Evolutionary conservation across 2,329 filamentous ascomycete genomes (phyloP), one percentile per base, ranked within the genome.

Genomic region (Fusarium sp.): DNA sequence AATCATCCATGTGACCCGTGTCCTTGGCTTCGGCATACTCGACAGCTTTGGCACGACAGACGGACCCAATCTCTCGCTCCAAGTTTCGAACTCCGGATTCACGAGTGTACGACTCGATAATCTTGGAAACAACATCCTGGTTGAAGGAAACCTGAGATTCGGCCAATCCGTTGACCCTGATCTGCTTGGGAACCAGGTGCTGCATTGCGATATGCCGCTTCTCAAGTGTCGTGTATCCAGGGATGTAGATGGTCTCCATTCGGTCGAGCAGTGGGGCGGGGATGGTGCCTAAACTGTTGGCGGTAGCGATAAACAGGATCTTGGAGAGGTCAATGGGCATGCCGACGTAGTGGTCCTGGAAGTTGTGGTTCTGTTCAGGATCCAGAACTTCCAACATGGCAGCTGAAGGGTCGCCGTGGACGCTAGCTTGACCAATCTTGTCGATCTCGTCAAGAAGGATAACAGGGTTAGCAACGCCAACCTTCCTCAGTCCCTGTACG

Each of bases 311-410:
- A 78, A 99, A 99, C 10, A 99, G 83, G 19, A 99, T 92, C 77
- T 96, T 97, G 78, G 92, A 96, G 17, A 99, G 83, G 73, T 99
- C 95, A 65, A 98, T 92, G 0, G 95, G 94, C 61, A 97, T 93
- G 70, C 93, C 93, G 73, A 99, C 87, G 74, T 98, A 99, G 77
- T 99, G 95, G 72, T 99, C 95, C 27, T 88, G 91, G 77, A 99
- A 99, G 9, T 87, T 90, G 76, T 96, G 86, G 72, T 99, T 99
- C 78, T 99, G 95, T 75, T 99, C 95, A 1, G 95, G 95, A 71
- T 99, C 95, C 41, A 99, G 82, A 10, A 99, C 95, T 76, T 99
- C 95, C 13, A 99, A 87, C 94, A 99, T 97, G 9, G 95, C 95
- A 19, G 95, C 95, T 17, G 92, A 96, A 4, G 95, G 95, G 71